Evolutionary conservation across 305 asterid genomes (phyloP).

Genomic region (Fraxinus sp.): DNA sequence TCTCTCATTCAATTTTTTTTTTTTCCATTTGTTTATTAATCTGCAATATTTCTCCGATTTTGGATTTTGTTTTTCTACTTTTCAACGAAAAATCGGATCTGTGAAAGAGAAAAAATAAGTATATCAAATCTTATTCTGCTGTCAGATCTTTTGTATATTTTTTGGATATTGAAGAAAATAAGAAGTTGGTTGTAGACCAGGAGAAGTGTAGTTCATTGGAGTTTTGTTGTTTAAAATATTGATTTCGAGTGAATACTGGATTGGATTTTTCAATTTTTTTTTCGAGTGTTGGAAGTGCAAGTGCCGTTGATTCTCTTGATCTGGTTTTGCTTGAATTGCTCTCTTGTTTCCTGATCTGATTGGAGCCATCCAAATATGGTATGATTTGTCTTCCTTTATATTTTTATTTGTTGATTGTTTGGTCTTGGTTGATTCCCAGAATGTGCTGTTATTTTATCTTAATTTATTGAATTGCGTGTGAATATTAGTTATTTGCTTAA

Average conservation of each 20-base stretch:
- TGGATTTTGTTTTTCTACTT: constrained; percentile 26
- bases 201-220: constrained; percentile 15
- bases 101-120: constrained; percentile 1
- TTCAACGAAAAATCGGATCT: constrained; percentile 32
- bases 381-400: constrained; percentile 13
- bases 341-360: constrained; percentile 47
- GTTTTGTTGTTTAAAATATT: not conserved
- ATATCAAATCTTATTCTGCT: constrained; percentile 22
- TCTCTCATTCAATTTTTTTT: not conserved
- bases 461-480: constrained; percentile 2
- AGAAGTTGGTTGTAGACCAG: constrained; percentile 34
- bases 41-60: constrained; percentile 12
- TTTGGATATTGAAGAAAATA: not conserved
- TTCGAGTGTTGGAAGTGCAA: constrained; percentile 8
- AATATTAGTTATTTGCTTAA: constrained; percentile 1
- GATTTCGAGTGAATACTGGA: constrained; percentile 31
- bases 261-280: constrained; percentile 17
- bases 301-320: constrained; percentile 34
- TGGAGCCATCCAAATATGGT: constrained; percentile 58
- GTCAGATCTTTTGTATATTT: constrained; percentile 33
- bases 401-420: not conserved
- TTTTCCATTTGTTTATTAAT: constrained; percentile 5
- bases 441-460: constrained; percentile 5
- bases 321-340: constrained; percentile 30
- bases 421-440: constrained; percentile 5